Conservation (phyloP, 139 green algal genomes). For the Chlamydomonas incerta region DNA sequence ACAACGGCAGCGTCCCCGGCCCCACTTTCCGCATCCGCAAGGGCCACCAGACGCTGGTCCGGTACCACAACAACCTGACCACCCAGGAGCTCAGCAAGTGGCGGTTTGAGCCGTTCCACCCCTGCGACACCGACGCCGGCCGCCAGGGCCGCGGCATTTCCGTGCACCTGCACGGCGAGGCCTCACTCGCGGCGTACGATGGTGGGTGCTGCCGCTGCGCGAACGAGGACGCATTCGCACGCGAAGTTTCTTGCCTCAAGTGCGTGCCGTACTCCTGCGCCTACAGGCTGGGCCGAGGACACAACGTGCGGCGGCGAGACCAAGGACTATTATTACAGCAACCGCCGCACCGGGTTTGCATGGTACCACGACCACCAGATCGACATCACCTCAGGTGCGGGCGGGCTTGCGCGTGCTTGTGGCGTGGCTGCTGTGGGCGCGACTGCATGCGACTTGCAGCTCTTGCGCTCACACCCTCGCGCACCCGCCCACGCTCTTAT, state of each 20-base stretch:
- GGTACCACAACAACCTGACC: conserved; percentile 19
- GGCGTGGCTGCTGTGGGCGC: too few relatives aligned
- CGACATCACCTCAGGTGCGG: not conserved
- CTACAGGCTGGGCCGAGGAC: conserved; percentile 24
- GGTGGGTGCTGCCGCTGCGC: not conserved
- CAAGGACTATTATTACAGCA: conserved; percentile 29
- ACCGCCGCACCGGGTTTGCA: not conserved
- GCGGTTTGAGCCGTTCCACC: not conserved
- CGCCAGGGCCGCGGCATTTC: not conserved
- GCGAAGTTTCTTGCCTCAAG: too few relatives aligned
- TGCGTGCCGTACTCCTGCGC: too few relatives aligned
- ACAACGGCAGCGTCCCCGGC: conserved; percentile 6
- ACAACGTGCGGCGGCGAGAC: not conserved
- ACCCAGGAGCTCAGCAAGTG: not conserved
- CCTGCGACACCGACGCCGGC: not conserved
- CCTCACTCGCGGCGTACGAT: not conserved
- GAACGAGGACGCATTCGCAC: too few relatives aligned
- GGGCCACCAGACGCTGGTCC: conserved; percentile 13
- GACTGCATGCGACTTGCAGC: too few relatives aligned
- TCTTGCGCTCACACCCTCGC: too few relatives aligned
- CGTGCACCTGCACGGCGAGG: not conserved
- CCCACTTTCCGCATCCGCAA: conserved; percentile 3
- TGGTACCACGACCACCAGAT: conserved; percentile 38
- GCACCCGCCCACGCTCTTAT: too few relatives aligned
- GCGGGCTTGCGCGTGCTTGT: not conserved